These are phyloP conservation scores for Polyporus arcularius DNA, from an alignment of 768 basidiomycete genomes.

Conservation along the genomic window DNA sequence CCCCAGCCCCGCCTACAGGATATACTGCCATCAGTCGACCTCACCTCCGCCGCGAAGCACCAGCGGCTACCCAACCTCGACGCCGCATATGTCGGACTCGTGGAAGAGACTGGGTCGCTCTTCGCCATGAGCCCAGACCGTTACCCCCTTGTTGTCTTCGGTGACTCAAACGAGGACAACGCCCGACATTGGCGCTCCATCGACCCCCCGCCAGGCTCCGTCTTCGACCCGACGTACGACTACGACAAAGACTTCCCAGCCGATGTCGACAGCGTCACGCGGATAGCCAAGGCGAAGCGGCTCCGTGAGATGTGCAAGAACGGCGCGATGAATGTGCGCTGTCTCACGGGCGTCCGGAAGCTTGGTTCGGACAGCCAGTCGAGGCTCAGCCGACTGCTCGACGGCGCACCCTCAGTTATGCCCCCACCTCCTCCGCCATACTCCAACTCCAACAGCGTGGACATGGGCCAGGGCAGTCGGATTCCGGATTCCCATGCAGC, in stretches of 20 bases:
- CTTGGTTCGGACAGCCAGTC: conserved; percentile 50
- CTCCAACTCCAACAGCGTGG: conserved; percentile 18
- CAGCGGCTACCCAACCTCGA: conserved; percentile 55
- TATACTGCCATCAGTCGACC: conserved; percentile 55
- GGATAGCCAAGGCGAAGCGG: conserved; percentile 39
- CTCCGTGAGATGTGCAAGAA: conserved; percentile 41
- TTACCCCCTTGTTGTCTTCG: conserved; percentile 82
- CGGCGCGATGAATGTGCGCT: conserved; percentile 48
- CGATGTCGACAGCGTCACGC: conserved; percentile 47
- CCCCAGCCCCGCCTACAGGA: conserved; percentile 78
- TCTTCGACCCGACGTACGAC: conserved; percentile 18
- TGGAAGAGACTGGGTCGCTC: conserved; percentile 70
- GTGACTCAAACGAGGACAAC: conserved; percentile 38
- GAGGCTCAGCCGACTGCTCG: conserved; percentile 52
- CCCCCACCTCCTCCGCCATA: conserved; percentile 29
- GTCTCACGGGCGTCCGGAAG: conserved; percentile 61
- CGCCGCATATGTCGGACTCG: conserved; percentile 80
- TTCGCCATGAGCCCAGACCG: conserved; percentile 83
- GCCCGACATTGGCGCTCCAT: conserved; percentile 22
- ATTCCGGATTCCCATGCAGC: conserved; percentile 7
- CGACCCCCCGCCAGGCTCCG: conserved; percentile 36
- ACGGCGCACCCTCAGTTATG: conserved; percentile 48
- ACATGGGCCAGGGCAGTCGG: conserved; percentile 8
- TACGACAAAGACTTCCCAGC: conserved; percentile 35
- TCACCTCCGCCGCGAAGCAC: conserved; percentile 30